These are phyloP conservation scores for Carex parvula DNA, from an alignment of 176 grass and related monocot species.

Conservation along the genomic window DNA sequence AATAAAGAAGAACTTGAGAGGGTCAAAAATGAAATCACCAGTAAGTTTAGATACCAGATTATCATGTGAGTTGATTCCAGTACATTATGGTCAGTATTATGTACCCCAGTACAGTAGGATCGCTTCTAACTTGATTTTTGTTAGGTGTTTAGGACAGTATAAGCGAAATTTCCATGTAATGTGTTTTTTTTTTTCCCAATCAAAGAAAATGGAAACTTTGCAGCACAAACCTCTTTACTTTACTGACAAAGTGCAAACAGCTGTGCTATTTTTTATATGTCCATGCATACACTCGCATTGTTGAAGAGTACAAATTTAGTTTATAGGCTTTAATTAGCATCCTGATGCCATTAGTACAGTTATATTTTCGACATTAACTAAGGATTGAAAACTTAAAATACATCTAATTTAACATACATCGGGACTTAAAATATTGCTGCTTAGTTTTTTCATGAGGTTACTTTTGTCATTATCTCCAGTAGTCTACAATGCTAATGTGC, in stretches of 20 bases:
- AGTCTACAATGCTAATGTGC: neutral
- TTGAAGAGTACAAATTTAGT: neutral
- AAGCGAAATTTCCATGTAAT: neutral
- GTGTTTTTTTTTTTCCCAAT: neutral
- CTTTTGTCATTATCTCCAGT: neutral
- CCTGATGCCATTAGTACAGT: neutral
- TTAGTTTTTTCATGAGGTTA: neutral
- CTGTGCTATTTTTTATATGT: neutral
- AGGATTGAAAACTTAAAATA: neutral
- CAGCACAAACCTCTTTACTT: neutral
- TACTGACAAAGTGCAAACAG: neutral
- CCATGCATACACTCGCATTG: neutral
- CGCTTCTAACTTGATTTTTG: neutral
- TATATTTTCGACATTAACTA: neutral
- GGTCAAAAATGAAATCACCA: conserved; percentile 61
- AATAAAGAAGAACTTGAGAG: conserved; percentile 67
- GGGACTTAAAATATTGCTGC: neutral
- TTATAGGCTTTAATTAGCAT: neutral
- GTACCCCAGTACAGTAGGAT: neutral
- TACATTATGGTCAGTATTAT: neutral
- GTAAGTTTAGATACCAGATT: conserved; percentile 46
- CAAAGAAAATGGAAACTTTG: neutral
- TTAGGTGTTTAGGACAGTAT: neutral
- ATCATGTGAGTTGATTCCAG: neutral
- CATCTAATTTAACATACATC: neutral